These are phyloP conservation scores for Fusarium sp. DNA, from an alignment of 2,329 filamentous ascomycete genomes.

Conservation along the genomic window DNA sequence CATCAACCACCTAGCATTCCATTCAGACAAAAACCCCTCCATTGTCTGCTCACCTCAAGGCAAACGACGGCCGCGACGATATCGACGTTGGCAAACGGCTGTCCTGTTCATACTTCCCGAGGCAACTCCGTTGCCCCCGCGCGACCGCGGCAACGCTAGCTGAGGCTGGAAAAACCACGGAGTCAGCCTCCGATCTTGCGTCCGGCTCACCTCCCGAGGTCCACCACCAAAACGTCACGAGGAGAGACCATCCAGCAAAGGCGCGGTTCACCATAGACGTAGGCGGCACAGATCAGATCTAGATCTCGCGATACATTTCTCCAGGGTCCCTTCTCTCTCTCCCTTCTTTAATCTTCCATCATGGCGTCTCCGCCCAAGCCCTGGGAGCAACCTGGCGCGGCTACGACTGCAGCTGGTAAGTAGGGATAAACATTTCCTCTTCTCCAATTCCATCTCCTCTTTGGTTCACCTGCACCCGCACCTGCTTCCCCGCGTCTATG, in stretches of 20 bases:
- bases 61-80: not conserved
- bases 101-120: slow-evolving; percentile 28
- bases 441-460: slow-evolving; percentile 6
- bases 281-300: slow-evolving; percentile 4
- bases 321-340: slow-evolving; percentile 7
- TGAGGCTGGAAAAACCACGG: slow-evolving; percentile 37
- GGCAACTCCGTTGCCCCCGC: slow-evolving; percentile 37
- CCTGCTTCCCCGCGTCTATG: slow-evolving; percentile 20
- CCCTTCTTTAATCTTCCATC: slow-evolving; percentile 20
- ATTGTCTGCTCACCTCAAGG: not conserved
- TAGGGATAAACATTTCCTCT: slow-evolving; percentile 34
- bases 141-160: slow-evolving; percentile 33
- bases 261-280: slow-evolving; percentile 8
- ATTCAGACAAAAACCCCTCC: not conserved
- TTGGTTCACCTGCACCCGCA: not conserved
- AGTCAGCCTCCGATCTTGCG: slow-evolving; percentile 37
- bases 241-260: slow-evolving; percentile 15
- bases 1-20: slow-evolving; percentile 2
- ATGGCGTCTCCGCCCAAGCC: slow-evolving; percentile 93
- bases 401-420: slow-evolving; percentile 58
- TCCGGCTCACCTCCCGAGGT: slow-evolving; percentile 34
- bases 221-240: slow-evolving; percentile 36
- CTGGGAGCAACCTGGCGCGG: slow-evolving; percentile 84
- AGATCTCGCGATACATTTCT: slow-evolving; percentile 17
- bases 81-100: slow-evolving; percentile 7